These are phyloP conservation scores for Pyricularia sp. DNA, from an alignment of 2,329 filamentous ascomycete genomes.

Conservation along the genomic window DNA sequence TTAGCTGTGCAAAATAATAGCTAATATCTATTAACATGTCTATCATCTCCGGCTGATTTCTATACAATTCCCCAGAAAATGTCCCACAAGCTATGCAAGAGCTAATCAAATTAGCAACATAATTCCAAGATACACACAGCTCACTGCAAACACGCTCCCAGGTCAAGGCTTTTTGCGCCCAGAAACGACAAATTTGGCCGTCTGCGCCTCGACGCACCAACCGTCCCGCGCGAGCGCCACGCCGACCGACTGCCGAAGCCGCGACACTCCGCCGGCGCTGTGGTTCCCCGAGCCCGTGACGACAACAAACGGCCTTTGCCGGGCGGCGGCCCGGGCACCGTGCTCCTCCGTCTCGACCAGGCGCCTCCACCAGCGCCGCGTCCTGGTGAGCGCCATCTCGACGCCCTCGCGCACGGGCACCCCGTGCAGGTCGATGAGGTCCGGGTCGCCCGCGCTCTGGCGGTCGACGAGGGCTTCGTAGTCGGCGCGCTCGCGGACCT, in stretches of 20 bases:
- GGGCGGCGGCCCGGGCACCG: constrained; percentile 21
- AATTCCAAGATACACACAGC: not conserved
- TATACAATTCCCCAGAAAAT: not conserved
- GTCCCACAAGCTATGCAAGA: not conserved
- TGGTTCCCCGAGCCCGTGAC: constrained; percentile 77
- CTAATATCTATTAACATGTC: no score
- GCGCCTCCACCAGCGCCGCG: constrained; percentile 66
- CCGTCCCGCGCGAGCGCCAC: constrained; percentile 67
- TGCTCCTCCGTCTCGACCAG: constrained; percentile 40
- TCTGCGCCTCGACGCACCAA: constrained; percentile 70
- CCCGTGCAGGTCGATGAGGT: constrained; percentile 79
- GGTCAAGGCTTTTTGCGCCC: constrained; percentile 32
- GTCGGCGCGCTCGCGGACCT: constrained; percentile 50
- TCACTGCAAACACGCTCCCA: not conserved
- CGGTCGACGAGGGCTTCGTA: constrained; percentile 61
- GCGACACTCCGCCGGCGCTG: constrained; percentile 65
- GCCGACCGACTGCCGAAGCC: constrained; percentile 70
- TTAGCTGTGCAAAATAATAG: no score
- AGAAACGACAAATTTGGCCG: constrained; percentile 60
- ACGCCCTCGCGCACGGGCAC: constrained; percentile 74
- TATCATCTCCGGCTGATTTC: no score
- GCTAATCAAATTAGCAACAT: not conserved
- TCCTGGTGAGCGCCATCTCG: constrained; percentile 61
- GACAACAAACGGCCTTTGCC: constrained; percentile 54
- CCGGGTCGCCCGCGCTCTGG: constrained; percentile 46